Percentiles rank a stretch among this genome's conserved stretches.
These are phyloP conservation scores for Magnolia kwangsiensis DNA, from an alignment of 164 flowering plant species.

Conservation along the genomic window DNA sequence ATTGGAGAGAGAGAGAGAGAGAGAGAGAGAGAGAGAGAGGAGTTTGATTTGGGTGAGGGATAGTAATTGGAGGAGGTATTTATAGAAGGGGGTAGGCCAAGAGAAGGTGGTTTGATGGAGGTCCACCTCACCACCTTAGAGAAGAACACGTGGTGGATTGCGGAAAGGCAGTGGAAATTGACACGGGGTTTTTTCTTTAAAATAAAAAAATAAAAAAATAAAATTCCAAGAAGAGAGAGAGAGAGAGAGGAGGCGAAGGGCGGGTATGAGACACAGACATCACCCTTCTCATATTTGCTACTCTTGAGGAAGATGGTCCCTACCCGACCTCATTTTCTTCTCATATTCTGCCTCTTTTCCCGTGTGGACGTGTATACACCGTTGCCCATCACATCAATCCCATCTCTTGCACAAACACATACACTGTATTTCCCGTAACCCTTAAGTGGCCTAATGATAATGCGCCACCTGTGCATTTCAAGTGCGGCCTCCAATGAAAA, in stretches of 20 bases:
- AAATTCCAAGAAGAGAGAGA: neutral
- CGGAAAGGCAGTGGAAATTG: conserved; percentile 27
- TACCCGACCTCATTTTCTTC: neutral
- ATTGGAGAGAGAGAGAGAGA: neutral
- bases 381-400: neutral
- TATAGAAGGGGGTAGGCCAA: conserved; percentile 3
- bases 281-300: neutral
- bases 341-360: neutral
- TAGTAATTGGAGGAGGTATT: neutral
- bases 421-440: too few relatives aligned
- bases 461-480: too few relatives aligned
- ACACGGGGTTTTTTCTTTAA: conserved; percentile 4
- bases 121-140: conserved; percentile 26
- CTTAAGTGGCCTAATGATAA: too few relatives aligned
- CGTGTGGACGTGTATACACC: neutral
- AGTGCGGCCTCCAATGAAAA: too few relatives aligned
- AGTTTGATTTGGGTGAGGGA: neutral
- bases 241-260: too few relatives aligned
- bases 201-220: too few relatives aligned
- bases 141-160: conserved; percentile 59
- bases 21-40: neutral
- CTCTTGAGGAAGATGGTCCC: neutral
- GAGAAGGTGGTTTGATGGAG: conserved; percentile 12
- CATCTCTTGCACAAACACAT: neutral
- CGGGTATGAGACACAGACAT: neutral